phyloP scores from a whole-genome alignment of 1,284 basidiomycete species.

The Macrocystidia cucumis region DNA sequence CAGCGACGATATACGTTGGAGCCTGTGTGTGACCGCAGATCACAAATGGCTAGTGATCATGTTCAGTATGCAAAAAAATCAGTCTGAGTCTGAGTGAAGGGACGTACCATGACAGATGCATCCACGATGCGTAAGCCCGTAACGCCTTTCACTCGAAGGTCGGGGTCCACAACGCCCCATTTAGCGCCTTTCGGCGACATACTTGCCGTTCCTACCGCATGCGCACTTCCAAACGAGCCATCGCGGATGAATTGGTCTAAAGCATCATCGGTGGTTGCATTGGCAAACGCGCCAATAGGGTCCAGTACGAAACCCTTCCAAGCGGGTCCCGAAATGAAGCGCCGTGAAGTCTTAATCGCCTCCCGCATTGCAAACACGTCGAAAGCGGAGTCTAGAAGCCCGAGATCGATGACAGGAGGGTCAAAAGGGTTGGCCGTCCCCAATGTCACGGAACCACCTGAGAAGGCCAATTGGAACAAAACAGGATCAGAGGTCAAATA shows the following conservation, averaged over 20 bases:
- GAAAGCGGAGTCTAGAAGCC: constrained; percentile 22
- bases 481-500: neutral
- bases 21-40: constrained; percentile 25
- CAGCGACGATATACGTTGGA: constrained; percentile 25
- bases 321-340: constrained; percentile 21
- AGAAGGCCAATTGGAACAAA: constrained; percentile 2
- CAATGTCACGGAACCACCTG: constrained; percentile 30
- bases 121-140: constrained; percentile 36
- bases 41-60: constrained; percentile 17
- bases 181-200: constrained; percentile 22
- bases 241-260: constrained; percentile 26
- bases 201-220: constrained; percentile 30
- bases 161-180: constrained; percentile 32
- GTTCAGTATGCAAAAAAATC: neutral
- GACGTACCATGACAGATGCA: constrained; percentile 31
- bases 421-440: constrained; percentile 27
- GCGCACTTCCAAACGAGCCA: constrained; percentile 27
- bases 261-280: constrained; percentile 24
- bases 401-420: constrained; percentile 29
- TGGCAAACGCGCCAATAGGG: constrained; percentile 17
- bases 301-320: constrained; percentile 26
- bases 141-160: constrained; percentile 35
- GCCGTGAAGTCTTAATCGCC: constrained; percentile 20
- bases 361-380: constrained; percentile 26
- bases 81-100: constrained; percentile 1